Conservation (phyloP, 345 rosid species). For the Eucalyptus cloeziana region DNA sequence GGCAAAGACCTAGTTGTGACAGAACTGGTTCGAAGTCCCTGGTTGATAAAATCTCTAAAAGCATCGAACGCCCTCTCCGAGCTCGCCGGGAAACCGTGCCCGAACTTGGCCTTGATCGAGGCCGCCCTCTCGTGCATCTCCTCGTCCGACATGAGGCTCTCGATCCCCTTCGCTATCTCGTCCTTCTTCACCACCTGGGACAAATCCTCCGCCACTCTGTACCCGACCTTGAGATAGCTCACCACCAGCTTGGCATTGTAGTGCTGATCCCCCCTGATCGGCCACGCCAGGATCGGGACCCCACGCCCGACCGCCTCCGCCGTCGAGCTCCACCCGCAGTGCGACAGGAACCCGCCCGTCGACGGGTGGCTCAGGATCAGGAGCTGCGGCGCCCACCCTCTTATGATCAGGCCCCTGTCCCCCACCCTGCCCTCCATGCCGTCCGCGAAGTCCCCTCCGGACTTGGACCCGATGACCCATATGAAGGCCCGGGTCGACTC, state of each 20-base stretch:
- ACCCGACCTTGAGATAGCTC: slow-evolving; percentile 5
- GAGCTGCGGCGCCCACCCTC: slow-evolving; percentile 35
- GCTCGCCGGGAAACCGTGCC: slow-evolving; percentile 9
- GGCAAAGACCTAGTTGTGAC: neutral
- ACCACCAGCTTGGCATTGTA: slow-evolving; percentile 18
- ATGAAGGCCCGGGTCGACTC: neutral
- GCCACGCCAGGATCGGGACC: slow-evolving; percentile 21
- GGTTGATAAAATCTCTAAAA: neutral
- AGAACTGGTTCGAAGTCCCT: neutral
- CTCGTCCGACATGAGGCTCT: slow-evolving; percentile 22
- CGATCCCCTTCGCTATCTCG: slow-evolving; percentile 14
- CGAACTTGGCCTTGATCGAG: neutral
- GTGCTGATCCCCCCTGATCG: slow-evolving; percentile 24
- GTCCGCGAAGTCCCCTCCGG: neutral
- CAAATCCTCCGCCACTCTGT: slow-evolving; percentile 6
- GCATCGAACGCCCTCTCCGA: slow-evolving; percentile 5
- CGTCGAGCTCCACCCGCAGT: slow-evolving; percentile 37
- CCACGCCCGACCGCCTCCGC: slow-evolving; percentile 19
- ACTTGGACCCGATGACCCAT: slow-evolving; percentile 5
- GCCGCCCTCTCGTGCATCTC: slow-evolving; percentile 4
- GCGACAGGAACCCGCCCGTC: slow-evolving; percentile 25
- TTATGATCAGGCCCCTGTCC: slow-evolving; percentile 18
- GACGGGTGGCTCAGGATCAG: slow-evolving; percentile 23
- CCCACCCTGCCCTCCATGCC: slow-evolving; percentile 10
- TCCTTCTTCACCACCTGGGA: slow-evolving; percentile 2